Conservation (phyloP, 495 filamentous ascomycete species). For the Penicillium coffeae region DNA sequence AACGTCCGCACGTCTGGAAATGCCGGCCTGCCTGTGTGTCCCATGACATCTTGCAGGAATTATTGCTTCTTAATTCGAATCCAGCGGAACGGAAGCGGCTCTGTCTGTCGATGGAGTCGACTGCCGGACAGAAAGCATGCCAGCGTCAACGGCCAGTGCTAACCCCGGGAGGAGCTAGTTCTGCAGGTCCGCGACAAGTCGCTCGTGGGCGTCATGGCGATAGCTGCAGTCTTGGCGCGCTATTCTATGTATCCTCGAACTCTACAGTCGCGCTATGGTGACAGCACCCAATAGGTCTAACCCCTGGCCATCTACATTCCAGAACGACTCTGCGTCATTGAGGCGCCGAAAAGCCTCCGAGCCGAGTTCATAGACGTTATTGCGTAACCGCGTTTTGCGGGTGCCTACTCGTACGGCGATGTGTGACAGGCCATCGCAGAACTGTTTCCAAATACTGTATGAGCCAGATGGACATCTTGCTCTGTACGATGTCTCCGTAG, state of each 20-base stretch:
- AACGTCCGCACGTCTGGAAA: slow-evolving; percentile 8
- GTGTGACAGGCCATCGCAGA: neutral
- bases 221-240: neutral
- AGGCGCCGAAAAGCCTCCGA: neutral
- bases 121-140: no score
- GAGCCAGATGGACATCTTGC: no score
- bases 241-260: neutral
- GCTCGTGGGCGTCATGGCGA: neutral
- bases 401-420: slow-evolving; percentile 8
- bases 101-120: no score
- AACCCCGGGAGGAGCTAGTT: no score
- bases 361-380: slow-evolving; percentile 12
- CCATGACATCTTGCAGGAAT: no score
- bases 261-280: neutral
- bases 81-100: no score
- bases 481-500: no score
- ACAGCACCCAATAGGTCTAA: neutral
- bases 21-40: no score
- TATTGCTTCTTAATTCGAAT: no score
- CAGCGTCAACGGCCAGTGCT: no score
- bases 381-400: slow-evolving; percentile 26
- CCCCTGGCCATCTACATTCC: slow-evolving; percentile 3
- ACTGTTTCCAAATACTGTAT: neutral
- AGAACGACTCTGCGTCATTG: slow-evolving; percentile 6
- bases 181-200: neutral